phyloP scores from a whole-genome alignment of 805 yeast genomes.

The Candida michaelii region DNA sequence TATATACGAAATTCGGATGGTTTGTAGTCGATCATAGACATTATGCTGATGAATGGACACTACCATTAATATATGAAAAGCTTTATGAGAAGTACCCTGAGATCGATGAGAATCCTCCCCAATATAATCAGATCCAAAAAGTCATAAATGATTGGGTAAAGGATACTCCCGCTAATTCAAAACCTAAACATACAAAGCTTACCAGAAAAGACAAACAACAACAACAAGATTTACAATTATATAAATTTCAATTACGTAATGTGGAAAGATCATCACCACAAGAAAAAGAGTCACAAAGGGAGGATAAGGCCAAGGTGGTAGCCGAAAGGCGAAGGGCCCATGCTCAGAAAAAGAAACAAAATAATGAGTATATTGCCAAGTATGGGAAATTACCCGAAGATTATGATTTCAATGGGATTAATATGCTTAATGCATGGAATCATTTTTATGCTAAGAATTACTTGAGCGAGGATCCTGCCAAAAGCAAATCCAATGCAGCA shows the following conservation, averaged over 20 bases:
- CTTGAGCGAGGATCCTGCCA: slow-evolving; percentile 2
- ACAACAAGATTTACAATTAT: slow-evolving; percentile 7
- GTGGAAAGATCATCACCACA: not conserved
- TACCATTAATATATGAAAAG: slow-evolving; percentile 11
- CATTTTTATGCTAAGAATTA: slow-evolving; percentile 19
- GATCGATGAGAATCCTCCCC: slow-evolving; percentile 5
- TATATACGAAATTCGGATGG: slow-evolving; percentile 25
- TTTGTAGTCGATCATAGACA: slow-evolving; percentile 16
- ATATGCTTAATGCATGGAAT: slow-evolving; percentile 38
- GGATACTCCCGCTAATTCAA: not conserved
- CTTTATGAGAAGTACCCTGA: slow-evolving; percentile 17
- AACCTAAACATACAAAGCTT: slow-evolving; percentile 11
- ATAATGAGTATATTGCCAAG: slow-evolving; percentile 11
- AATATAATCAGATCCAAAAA: slow-evolving; percentile 12
- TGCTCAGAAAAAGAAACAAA: slow-evolving; percentile 18
- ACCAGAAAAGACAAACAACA: slow-evolving; percentile 5
- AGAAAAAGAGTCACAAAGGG: slow-evolving; percentile 1
- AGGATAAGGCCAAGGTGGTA: slow-evolving; percentile 9
- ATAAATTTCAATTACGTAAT: slow-evolving; percentile 8
- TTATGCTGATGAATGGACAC: slow-evolving; percentile 21
- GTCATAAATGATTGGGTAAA: slow-evolving; percentile 19
- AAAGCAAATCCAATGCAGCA: slow-evolving; percentile 14
- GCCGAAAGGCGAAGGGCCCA: slow-evolving; percentile 7
- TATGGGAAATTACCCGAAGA: slow-evolving; percentile 14
- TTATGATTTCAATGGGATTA: slow-evolving; percentile 15